Evolutionary conservation across 352 stramenopile species (phyloP), one percentile per base, ranked within the genome.

Genomic region (Phytophthora agathidicida): DNA sequence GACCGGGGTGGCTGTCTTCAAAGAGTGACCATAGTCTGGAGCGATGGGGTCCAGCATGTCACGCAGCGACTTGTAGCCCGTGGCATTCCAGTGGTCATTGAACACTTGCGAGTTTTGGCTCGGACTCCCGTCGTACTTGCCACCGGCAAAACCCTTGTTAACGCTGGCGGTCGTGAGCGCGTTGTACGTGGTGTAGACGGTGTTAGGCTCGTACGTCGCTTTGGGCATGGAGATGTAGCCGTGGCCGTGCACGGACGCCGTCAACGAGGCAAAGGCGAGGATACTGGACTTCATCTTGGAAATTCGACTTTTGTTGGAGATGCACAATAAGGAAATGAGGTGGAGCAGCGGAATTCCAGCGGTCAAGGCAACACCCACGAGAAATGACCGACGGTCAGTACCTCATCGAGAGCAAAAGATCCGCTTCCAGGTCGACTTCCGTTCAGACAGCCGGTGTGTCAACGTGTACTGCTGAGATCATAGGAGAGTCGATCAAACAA

Each of bases 41-140:
- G 53, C 68, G 28, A 60, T 28, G 24, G 50, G 33, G 53, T 81
- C 65, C 9, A 73, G 33, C 58, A 81, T 73, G 3, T 70, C 50
- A 46, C 61, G 59, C 19, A 78, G 52, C n/a, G 60, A 74, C 38
- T 48, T 49, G 50, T 71, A 71, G 13, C 56, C 61, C 19, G 51
- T 65, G 20, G 55, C 52, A 10, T 62, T 58, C 49, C 61, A 75
- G 35, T 55, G 46, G 9, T 67, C 31, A 10, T 26, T 67, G 35
- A 77, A 77, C 19, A 51, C 58, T 28, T 60, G 33, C n/a, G 60
- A 35, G 42, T 77, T 77, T 7, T 72, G 27, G 22, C 30, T 23
- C 35, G 68, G 60, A 37, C 58, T 67, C 20, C 43, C 31, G 41
- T 77, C 57, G 51, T 60, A 77, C 23, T 65, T 62, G 22, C 45